phyloP scores from a whole-genome alignment of 2,329 filamentous ascomycete genomes.

The Diaporthe longicolla region DNA sequence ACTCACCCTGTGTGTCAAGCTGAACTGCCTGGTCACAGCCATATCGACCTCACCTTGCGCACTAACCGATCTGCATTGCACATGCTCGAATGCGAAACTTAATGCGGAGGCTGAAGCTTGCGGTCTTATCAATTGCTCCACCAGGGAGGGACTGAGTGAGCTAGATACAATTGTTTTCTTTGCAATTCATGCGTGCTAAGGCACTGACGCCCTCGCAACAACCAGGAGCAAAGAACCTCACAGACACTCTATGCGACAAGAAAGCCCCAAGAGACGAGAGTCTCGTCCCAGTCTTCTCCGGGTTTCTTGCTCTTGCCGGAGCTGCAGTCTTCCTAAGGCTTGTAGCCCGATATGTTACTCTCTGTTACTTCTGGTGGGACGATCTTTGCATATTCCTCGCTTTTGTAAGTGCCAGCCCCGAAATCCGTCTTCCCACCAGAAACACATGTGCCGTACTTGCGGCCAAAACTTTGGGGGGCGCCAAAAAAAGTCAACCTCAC shows the following conservation, averaged over 20 bases:
- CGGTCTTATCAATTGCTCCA: constrained; percentile 11
- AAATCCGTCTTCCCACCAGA: no score
- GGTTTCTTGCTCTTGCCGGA: constrained; percentile 11
- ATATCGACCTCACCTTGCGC: background rate
- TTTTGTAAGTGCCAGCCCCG: background rate
- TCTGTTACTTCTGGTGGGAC: constrained; percentile 32
- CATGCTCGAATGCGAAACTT: constrained; percentile 18
- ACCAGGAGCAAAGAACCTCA: constrained; percentile 20
- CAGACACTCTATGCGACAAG: constrained; percentile 17
- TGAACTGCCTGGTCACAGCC: constrained; percentile 13
- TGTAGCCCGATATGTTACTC: background rate
- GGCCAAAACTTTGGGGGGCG: no score
- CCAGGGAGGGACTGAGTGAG: constrained; percentile 22
- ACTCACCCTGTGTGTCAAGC: background rate
- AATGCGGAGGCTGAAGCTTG: background rate
- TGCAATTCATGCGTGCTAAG: background rate
- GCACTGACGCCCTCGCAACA: background rate
- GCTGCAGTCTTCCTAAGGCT: constrained; percentile 6
- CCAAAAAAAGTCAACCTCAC: background rate
- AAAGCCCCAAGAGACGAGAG: background rate
- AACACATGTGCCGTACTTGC: no score
- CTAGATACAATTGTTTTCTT: no score
- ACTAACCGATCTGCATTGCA: constrained; percentile 18
- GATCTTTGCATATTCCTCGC: constrained; percentile 26
- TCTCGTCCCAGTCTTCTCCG: constrained; percentile 5